A percentile compares a stretch with the other conserved stretches of the same genome.
Evolutionary conservation across 1,139 yeast species (phyloP).

Genomic region (Magnusiomyces paraingens): DNA sequence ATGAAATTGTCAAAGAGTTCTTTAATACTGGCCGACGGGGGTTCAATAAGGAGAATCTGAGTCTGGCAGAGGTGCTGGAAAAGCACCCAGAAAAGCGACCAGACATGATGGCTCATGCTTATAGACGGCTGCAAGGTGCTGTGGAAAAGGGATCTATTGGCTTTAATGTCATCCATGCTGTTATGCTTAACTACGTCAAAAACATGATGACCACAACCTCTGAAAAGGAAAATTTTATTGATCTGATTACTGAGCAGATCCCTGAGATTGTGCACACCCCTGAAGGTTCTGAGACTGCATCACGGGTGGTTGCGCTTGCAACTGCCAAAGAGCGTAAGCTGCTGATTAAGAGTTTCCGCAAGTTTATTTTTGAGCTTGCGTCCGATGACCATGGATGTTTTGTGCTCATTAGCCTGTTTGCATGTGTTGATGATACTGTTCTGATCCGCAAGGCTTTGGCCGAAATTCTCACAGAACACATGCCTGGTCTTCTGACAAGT

Average conservation of each 20-base stretch:
- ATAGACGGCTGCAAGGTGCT: slow-evolving; percentile 80
- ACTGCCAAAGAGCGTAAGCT: slow-evolving; percentile 88
- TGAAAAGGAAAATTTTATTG: slow-evolving; percentile 77
- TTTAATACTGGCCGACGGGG: slow-evolving; percentile 51
- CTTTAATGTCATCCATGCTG: slow-evolving; percentile 92
- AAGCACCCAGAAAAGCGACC: slow-evolving; percentile 80
- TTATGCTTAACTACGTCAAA: slow-evolving; percentile 80
- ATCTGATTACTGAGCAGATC: slow-evolving; percentile 75
- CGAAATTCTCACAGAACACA: slow-evolving; percentile 48
- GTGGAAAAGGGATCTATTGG: slow-evolving; percentile 96
- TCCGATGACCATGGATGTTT: slow-evolving; percentile 81
- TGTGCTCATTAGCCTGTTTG: slow-evolving; percentile 70
- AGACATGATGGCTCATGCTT: slow-evolving; percentile 66
- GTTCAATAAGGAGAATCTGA: slow-evolving; percentile 42
- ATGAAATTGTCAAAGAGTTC: slow-evolving; percentile 89
- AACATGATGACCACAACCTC: slow-evolving; percentile 52
- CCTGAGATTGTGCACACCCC: slow-evolving; percentile 94
- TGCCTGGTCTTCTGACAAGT: slow-evolving; percentile 56
- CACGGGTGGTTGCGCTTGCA: slow-evolving; percentile 69
- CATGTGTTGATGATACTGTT: slow-evolving; percentile 92
- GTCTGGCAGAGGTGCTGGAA: slow-evolving; percentile 59
- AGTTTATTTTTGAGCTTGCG: slow-evolving; percentile 66
- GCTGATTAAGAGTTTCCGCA: slow-evolving; percentile 64
- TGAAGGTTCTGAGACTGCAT: slow-evolving; percentile 90
- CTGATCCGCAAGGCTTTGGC: slow-evolving; percentile 67